phyloP scores from a whole-genome alignment of 257 asterid species.

The Gynochthodes officinalis region DNA sequence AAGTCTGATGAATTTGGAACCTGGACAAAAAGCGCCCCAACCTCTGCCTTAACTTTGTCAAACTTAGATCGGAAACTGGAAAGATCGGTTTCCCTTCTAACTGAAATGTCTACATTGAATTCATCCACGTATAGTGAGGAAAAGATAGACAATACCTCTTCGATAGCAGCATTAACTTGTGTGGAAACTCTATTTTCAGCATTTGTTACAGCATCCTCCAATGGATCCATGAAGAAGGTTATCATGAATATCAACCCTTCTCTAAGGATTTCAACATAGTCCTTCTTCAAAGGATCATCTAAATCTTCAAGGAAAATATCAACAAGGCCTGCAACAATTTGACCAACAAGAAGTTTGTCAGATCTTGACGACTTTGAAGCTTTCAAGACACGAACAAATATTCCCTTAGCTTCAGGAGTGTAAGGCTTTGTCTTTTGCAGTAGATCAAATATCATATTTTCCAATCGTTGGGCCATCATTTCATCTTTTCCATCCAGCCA shows the following conservation, averaged over 20 bases:
- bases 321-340: not conserved
- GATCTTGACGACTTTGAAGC: not conserved
- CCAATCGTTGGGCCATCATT: not conserved
- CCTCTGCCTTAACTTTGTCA: constrained; percentile 1
- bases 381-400: constrained; percentile 2
- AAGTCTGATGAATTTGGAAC: not conserved
- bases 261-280: not conserved
- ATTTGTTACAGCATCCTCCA: not conserved
- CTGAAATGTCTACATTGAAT: not conserved
- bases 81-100: not conserved
- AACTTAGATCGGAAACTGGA: not conserved
- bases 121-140: no score
- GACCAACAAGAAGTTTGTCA: not conserved
- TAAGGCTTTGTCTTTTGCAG: not conserved
- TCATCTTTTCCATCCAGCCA: constrained; percentile 5
- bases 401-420: not conserved
- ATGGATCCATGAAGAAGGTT: not conserved
- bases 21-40: not conserved
- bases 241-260: not conserved
- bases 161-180: no score
- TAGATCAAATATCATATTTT: not conserved
- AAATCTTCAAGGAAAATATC: not conserved
- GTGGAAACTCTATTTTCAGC: not conserved
- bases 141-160: not conserved
- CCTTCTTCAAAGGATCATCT: not conserved